phyloP scores from a whole-genome alignment of 257 asterid species.

The Leptodermis oblonga region DNA sequence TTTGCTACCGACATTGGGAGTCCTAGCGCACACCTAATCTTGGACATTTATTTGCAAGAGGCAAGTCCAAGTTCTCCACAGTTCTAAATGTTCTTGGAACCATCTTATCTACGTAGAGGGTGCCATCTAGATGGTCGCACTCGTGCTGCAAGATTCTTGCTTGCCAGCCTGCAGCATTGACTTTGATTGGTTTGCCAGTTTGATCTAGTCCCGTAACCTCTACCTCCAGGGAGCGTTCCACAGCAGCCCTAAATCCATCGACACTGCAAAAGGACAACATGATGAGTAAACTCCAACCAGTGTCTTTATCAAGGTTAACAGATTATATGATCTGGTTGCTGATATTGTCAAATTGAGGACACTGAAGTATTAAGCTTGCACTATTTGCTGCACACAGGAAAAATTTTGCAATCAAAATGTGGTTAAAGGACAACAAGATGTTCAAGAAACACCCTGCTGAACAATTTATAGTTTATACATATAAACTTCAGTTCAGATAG shows the following conservation, averaged over 20 bases:
- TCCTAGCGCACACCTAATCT: slow-evolving; percentile 40
- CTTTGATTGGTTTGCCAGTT: slow-evolving; percentile 58
- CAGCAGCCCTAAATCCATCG: slow-evolving; percentile 80
- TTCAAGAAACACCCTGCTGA: not conserved
- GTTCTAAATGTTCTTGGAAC: slow-evolving; percentile 74
- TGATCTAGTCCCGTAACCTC: slow-evolving; percentile 74
- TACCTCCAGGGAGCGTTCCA: slow-evolving; percentile 73
- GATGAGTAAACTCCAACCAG: not conserved
- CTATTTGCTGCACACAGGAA: not conserved
- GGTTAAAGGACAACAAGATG: not conserved
- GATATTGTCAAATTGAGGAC: not conserved
- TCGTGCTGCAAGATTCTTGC: slow-evolving; percentile 94
- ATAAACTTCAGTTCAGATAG: not conserved
- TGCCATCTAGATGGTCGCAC: slow-evolving; percentile 84
- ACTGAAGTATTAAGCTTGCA: not conserved
- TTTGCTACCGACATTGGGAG: too few species aligned
- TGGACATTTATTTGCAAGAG: slow-evolving; percentile 76
- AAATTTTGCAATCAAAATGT: not conserved
- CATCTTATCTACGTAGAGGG: slow-evolving; percentile 83
- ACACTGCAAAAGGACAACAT: slow-evolving; percentile 39
- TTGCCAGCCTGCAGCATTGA: slow-evolving; percentile 93
- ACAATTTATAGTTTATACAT: not conserved
- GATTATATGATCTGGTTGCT: not conserved
- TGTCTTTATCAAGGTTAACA: not conserved
- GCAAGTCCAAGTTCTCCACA: slow-evolving; percentile 62